Base-by-base conservation (phyloP, 148 eudicot species). In the Rhododendron molle region DNA sequence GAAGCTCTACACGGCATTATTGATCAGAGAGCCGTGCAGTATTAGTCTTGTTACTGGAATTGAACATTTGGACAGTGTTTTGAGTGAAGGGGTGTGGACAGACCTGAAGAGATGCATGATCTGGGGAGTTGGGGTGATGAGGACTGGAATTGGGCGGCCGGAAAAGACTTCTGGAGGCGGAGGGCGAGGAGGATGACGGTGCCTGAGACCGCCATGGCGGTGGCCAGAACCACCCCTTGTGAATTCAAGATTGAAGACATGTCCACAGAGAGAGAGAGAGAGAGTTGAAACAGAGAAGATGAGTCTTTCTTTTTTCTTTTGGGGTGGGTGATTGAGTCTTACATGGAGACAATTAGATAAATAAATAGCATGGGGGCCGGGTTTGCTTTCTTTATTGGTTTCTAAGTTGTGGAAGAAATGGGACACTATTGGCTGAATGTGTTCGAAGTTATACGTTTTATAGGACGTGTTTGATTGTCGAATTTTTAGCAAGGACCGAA, bases 131-230 rank as follows among this genome's bases (percentile, higher is more conserved):
- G 87, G 46, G 76, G 83, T 0, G 85, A 50, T 0, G 85, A 50
- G 67, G 62, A 43, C 16, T 7, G 54, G 32, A 78, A 78, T 65
- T 7, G 88, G 85, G 91, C 60, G 21, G 76, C 34, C 80, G 83
- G 50, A 52, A 81, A 80, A 3, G 93, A 84, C 84, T 91, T 94
- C 79, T 94, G 97, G 74, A 89, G 89, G 62, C 88, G 89, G 8
- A 94, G 65, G 60, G 94, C 93, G 1, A 95, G 86, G 72, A 95
- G 84, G 74, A 95, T 87, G 9, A 95, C 83, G 65, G 96, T 93
- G 83, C 96, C 98, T 47, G 96, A 95, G 26, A 94, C 88, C 26
- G 95, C 98, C 94, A 95, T 95, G 87, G 96, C 98, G 16, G 98
- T 94, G 85, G 96, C 96, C 13, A 95, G 85, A 32, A 92, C 93